These are phyloP conservation scores for Leccinum uliginosum DNA, from an alignment of 768 basidiomycete species.

Conservation along the genomic window DNA sequence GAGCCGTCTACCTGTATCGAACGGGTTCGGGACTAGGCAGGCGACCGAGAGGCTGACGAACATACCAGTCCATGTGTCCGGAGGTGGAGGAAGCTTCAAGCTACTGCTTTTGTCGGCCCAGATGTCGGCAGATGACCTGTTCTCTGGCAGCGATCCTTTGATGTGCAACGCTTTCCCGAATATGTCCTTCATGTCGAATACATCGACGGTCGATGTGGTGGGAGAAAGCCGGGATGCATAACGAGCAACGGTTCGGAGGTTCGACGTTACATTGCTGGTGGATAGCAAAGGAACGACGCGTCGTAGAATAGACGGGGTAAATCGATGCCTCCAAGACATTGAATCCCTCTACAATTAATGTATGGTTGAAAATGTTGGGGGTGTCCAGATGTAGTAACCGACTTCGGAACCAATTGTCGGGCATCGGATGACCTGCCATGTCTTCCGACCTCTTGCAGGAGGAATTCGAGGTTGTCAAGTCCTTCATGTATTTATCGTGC, in stretches of 20 bases:
- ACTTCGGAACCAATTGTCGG: conserved; percentile 24
- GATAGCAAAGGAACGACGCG: neutral
- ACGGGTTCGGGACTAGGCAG: conserved; percentile 2
- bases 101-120: conserved; percentile 30
- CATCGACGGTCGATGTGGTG: neutral
- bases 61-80: conserved; percentile 52
- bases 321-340: conserved; percentile 22
- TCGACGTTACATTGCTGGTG: neutral
- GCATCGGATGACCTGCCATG: conserved; percentile 39
- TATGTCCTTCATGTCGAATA: conserved; percentile 12
- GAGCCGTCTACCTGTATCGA: conserved; percentile 56
- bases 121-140: conserved; percentile 32
- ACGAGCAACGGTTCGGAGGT: conserved; percentile 4
- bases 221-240: conserved; percentile 6
- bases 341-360: neutral
- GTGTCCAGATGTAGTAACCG: conserved; percentile 14
- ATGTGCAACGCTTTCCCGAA: conserved; percentile 14
- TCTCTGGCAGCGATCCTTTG: conserved; percentile 10
- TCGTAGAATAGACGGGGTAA: conserved; percentile 13
- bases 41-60: neutral
- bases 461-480: conserved; percentile 75
- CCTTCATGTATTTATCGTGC: conserved; percentile 3
- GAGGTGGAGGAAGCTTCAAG: conserved; percentile 32
- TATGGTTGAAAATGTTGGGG: conserved; percentile 1
- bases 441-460: conserved; percentile 66